These are phyloP conservation scores for Aureobasidium melanogenum DNA, from an alignment of 2,329 filamentous ascomycete species.

Conservation along the genomic window DNA sequence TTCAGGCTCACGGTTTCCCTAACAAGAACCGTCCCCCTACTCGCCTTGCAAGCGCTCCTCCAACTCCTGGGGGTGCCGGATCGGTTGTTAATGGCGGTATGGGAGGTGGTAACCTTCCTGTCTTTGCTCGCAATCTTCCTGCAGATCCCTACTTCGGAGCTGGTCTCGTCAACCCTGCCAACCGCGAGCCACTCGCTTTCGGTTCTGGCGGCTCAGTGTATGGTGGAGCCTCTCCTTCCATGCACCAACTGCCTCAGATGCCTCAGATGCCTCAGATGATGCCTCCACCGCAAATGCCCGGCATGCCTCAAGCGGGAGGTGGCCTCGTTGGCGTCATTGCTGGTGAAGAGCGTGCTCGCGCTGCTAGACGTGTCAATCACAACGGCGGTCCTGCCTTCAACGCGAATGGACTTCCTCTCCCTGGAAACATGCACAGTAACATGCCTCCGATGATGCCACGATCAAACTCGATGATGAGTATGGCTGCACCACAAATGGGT, in stretches of 20 bases:
- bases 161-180: slow-evolving; percentile 60
- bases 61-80: slow-evolving; percentile 40
- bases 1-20: slow-evolving; percentile 84
- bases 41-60: slow-evolving; percentile 47
- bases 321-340: slow-evolving; percentile 85
- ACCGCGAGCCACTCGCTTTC: slow-evolving; percentile 67
- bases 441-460: slow-evolving; percentile 19
- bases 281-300: slow-evolving; percentile 8
- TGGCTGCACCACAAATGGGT: slow-evolving; percentile 21
- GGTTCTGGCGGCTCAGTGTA: slow-evolving; percentile 27
- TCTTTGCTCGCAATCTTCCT: slow-evolving; percentile 74
- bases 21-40: slow-evolving; percentile 66
- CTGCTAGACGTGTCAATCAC: slow-evolving; percentile 68
- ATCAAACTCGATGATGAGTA: slow-evolving; percentile 25
- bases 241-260: background rate
- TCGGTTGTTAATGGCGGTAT: slow-evolving; percentile 39
- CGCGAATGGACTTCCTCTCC: slow-evolving; percentile 20
- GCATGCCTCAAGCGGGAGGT: slow-evolving; percentile 32
- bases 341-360: slow-evolving; percentile 69
- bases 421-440: slow-evolving; percentile 21
- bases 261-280: background rate
- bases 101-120: slow-evolving; percentile 50
- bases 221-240: slow-evolving; percentile 22
- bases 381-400: slow-evolving; percentile 15
- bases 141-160: slow-evolving; percentile 79